phyloP scores from a whole-genome alignment of 129 eudicot species.

The Lactuca sativa region DNA sequence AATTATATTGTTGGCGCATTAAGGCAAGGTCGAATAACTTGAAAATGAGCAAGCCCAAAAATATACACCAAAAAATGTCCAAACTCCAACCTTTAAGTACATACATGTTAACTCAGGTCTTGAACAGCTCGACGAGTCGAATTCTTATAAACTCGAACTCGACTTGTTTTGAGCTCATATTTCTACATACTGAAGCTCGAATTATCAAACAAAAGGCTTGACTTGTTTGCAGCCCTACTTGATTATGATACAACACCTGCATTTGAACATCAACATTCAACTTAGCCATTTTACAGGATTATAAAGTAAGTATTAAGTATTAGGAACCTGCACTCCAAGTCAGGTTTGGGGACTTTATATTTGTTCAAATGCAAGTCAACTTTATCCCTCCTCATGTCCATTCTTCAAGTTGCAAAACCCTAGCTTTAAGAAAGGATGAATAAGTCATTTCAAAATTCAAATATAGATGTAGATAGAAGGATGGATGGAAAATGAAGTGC shows the following conservation, averaged over 20 bases:
- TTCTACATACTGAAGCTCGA: not conserved
- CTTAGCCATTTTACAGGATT: conserved; percentile 15
- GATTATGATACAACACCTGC: not conserved
- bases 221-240: not conserved
- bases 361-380: conserved; percentile 9
- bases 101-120: not conserved
- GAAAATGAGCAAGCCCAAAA: not conserved
- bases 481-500: not conserved
- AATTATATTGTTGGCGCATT: too few species aligned
- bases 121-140: not conserved
- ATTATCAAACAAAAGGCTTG: conserved; percentile 3
- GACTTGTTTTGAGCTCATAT: not conserved
- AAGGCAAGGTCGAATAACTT: not conserved
- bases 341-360: not conserved
- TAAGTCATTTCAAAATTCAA: conserved; percentile 3
- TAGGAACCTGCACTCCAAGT: not conserved
- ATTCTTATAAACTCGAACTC: conserved; percentile 1
- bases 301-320: conserved; percentile 2
- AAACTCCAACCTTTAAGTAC: not conserved
- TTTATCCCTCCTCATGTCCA: not conserved
- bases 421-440: conserved; percentile 18
- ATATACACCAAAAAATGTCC: not conserved
- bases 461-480: not conserved
- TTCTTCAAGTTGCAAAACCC: conserved; percentile 18
- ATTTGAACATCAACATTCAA: conserved; percentile 3